A percentile compares a stretch with the other conserved stretches of the same genome.
phyloP scores from a whole-genome alignment of 352 stramenopile genomes.

The Phytophthora uliginosa region DNA sequence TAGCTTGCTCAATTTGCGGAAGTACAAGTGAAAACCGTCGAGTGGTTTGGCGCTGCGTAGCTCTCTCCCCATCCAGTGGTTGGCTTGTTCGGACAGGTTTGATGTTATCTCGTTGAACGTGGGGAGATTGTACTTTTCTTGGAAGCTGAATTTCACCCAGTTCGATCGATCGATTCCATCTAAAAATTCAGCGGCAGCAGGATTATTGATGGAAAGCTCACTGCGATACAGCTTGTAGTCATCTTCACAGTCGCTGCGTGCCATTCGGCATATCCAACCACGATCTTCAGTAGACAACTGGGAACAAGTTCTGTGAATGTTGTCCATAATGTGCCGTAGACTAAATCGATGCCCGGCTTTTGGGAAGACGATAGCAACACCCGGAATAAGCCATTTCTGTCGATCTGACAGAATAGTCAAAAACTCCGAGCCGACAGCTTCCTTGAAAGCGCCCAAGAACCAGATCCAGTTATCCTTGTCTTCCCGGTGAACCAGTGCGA shows the following conservation, averaged over 20 bases:
- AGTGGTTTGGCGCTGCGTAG: background rate
- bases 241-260: background rate
- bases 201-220: background rate
- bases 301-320: no score
- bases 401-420: no score
- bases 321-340: no score
- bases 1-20: background rate
- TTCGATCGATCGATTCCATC: background rate
- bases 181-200: background rate
- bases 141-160: background rate
- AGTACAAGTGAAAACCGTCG: background rate
- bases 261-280: background rate
- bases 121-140: background rate
- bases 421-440: no score
- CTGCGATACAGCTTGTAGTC: background rate
- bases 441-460: no score
- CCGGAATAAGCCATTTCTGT: no score
- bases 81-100: background rate
- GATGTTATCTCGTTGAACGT: background rate
- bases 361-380: no score
- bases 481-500: no score
- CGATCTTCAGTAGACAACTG: background rate
- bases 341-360: no score
- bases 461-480: no score
- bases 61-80: background rate